These are phyloP conservation scores for Aspergillus sp. DNA, from an alignment of 2,329 filamentous ascomycete species.

Conservation along the genomic window DNA sequence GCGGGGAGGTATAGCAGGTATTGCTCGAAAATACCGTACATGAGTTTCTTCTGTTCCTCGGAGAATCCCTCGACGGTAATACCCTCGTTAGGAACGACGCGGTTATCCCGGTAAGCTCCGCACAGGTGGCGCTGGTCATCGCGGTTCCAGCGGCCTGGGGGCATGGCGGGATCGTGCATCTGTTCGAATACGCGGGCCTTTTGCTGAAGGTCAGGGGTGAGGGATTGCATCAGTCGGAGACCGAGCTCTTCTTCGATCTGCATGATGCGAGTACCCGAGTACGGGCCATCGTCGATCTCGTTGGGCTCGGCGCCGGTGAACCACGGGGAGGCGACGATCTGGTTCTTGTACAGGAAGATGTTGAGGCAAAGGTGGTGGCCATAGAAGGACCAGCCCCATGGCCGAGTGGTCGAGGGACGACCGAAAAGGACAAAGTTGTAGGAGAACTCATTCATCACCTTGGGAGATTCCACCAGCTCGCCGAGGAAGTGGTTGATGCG, in stretches of 20 bases:
- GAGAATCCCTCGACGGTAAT: constrained; percentile 53
- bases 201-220: constrained; percentile 50
- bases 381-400: constrained; percentile 76
- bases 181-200: constrained; percentile 60
- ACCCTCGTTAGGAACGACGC: constrained; percentile 73
- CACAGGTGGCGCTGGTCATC: constrained; percentile 78
- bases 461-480: constrained; percentile 62
- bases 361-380: constrained; percentile 77
- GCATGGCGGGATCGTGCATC: constrained; percentile 68
- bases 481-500: constrained; percentile 75
- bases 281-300: constrained; percentile 65
- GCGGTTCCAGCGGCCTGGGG: constrained; percentile 67
- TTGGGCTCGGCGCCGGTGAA: constrained; percentile 83
- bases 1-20: constrained; percentile 70
- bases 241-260: constrained; percentile 65
- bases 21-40: constrained; percentile 63
- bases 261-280: constrained; percentile 66
- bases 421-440: constrained; percentile 78
- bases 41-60: constrained; percentile 52
- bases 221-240: constrained; percentile 68
- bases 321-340: constrained; percentile 71
- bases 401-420: constrained; percentile 55
- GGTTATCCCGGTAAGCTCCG: constrained; percentile 77
- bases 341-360: constrained; percentile 65
- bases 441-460: constrained; percentile 71